Base-by-base conservation (phyloP, 1,284 basidiomycete genomes). In the Mycosarcoma mackinlayi region DNA sequence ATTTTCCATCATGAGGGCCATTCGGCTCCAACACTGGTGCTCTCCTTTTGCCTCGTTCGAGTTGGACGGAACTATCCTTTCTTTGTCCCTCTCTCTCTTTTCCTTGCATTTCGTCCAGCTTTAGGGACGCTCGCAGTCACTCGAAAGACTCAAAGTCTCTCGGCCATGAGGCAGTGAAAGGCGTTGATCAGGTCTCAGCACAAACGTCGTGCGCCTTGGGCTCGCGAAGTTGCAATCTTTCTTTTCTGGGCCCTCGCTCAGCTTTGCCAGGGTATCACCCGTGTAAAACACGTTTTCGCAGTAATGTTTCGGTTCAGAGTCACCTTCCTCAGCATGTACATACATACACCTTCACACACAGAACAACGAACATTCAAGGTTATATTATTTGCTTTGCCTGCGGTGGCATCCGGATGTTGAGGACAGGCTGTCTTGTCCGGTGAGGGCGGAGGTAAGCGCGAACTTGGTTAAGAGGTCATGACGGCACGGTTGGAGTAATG, bases 291-390 rank as follows among this genome's bases (percentile, higher is more conserved):
- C 50, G 51, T 40, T 10, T 18, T 11, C 16, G 27, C 33, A 8
- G 6, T 34, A 39, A 38, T 35, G 34, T 48, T 38, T 28, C 30
- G 23, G 47, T 40, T 37, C 47, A 39, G 37, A 28, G 35, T 18
- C 49, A 18, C 18, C 28, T 25, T 31, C 10, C 34, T 30, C 52
- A 21, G 14, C 53, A 46, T 63, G 60, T n/a, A n/a, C n/a, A n/a
- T 63, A 63, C 46, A 65, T 65, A 65, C 38, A 25, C 30, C 13
- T n/a, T 39, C 40, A 30, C 25, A n/a, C 41, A 50, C 27, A 37
- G 24, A 33, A 37, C 35, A 41, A 63, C 47, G 62, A 65, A 65
- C 62, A 65, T 47, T 64, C 55, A 64, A 53, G 35, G 45, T 42
- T 27, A 58, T 37, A n/a, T n/a, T n/a, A n/a, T n/a, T n/a, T n/a